A percentile compares a stretch with the other conserved stretches of the same genome.
These are phyloP conservation scores for Phytopythium kandeliae DNA, from an alignment of 352 stramenopile species.

Conservation along the genomic window DNA sequence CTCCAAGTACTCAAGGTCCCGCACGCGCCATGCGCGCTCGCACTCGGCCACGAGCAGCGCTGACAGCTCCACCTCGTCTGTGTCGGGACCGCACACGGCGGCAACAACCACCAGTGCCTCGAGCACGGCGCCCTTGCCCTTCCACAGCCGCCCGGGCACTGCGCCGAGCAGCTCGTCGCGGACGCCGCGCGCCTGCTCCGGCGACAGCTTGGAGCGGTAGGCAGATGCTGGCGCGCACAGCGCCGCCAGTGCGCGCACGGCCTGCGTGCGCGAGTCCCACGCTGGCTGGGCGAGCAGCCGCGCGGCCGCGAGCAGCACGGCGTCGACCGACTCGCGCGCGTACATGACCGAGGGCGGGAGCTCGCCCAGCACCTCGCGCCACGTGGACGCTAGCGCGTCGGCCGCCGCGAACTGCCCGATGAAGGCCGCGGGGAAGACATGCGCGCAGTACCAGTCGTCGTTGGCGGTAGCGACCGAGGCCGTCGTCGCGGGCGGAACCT, in stretches of 20 bases:
- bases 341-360: slow-evolving; percentile 62
- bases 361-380: slow-evolving; percentile 56
- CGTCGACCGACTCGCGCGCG: slow-evolving; percentile 35
- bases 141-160: slow-evolving; percentile 69
- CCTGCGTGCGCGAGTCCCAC: slow-evolving; percentile 72
- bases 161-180: slow-evolving; percentile 39
- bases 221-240: slow-evolving; percentile 36
- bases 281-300: slow-evolving; percentile 55
- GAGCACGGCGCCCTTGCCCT: slow-evolving; percentile 66
- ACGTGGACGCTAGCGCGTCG: slow-evolving; percentile 35
- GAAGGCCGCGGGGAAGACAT: slow-evolving; percentile 72
- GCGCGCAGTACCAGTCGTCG: slow-evolving; percentile 56
- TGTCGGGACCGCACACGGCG: not conserved
- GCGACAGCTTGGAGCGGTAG: slow-evolving; percentile 38
- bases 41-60: slow-evolving; percentile 48
- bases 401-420: slow-evolving; percentile 65
- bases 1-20: slow-evolving; percentile 67
- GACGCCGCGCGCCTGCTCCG: slow-evolving; percentile 39
- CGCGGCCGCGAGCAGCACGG: slow-evolving; percentile 32
- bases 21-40: slow-evolving; percentile 53
- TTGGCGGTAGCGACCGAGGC: slow-evolving; percentile 17
- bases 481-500: slow-evolving; percentile 41
- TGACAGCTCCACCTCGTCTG: slow-evolving; percentile 18
- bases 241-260: slow-evolving; percentile 50
- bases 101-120: slow-evolving; percentile 44